Base-by-base conservation (phyloP, 352 stramenopile species). In the Globisporangium middletonii region DNA sequence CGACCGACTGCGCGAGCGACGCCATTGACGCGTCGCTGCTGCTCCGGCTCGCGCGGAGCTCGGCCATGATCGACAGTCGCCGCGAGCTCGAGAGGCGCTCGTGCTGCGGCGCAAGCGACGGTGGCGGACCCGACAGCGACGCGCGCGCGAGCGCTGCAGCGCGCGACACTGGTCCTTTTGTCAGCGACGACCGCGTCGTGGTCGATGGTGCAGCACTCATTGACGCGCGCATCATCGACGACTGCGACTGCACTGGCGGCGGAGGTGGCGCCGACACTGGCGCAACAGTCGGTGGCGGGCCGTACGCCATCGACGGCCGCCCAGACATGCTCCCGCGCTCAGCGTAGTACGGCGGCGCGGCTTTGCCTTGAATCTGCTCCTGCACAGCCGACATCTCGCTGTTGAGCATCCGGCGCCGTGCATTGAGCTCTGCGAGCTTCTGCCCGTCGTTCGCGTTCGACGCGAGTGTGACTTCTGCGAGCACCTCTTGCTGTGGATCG, bases 341-440 rank as follows among this genome's bases (percentile, higher is more conserved):
- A 0, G 35, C 50, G 6, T 72, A 64, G 11, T 67, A 68, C 4
- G 71, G 61, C 18, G 70, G 69, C 46, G 67, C 65, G 4, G 58
- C 4, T 33, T 50, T 54, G n/a, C 51, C 44, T 23, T 54, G 58
- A 16, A 64, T 45, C 53, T 64, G 58, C 23, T 91, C 77, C 57
- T 93, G 80, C 19, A 89, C 66, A 2, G 75, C 60, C 57, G 79
- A 79, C 66, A 91, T 86, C 60, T 93, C 83, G 37, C 88, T 67
- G 56, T 93, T 93, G 18, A 93, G 57, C 43, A 84, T 65, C 5
- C 82, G 52, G 38, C 83, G 83, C 1, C 72, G 76, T 5, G 60
- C 73, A 45, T 79, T 83, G 28, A 93, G 55, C 28, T 84, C 64
- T 11, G 56, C 63, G 50, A 85, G 73, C 13, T 74, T 60, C 46